Conservation (phyloP, 2,329 filamentous ascomycete genomes). For the Aspergillus melleus region DNA sequence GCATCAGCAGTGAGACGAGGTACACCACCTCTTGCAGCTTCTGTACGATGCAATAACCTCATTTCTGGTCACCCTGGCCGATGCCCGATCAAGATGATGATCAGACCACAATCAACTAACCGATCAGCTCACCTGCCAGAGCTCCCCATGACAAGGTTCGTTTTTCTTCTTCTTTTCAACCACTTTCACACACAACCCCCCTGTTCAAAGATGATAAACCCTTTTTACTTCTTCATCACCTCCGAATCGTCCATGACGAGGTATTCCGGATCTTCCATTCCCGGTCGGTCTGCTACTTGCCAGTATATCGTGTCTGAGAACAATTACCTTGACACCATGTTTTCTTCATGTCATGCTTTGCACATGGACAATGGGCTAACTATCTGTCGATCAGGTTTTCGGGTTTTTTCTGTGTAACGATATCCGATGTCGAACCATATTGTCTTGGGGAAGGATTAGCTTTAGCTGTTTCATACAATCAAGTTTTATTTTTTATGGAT, state of each 20-base stretch:
- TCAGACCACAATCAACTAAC: constrained; percentile 15
- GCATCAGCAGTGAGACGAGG: neutral
- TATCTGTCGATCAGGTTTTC: neutral
- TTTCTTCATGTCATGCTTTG: neutral
- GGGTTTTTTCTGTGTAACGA: neutral
- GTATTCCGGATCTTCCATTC: constrained; percentile 60
- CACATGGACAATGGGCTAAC: neutral
- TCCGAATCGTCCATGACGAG: constrained; percentile 69
- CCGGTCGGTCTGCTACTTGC: constrained; percentile 69
- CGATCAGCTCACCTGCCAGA: constrained; percentile 14
- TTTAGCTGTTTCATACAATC: neutral
- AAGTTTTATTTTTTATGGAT: no score
- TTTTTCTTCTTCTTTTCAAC: constrained; percentile 4
- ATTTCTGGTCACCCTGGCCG: neutral
- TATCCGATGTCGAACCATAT: neutral
- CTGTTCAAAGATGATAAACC: constrained; percentile 60
- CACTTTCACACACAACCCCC: constrained; percentile 11
- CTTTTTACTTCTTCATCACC: constrained; percentile 61
- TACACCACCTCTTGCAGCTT: no score
- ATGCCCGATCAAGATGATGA: neutral
- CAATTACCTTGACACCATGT: neutral
- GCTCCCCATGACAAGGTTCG: constrained; percentile 23
- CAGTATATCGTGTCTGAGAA: constrained; percentile 68
- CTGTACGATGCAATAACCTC: neutral
- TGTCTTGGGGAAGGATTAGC: neutral